Evolutionary conservation across 257 asterid genomes (phyloP), one percentile per base, ranked within the genome.

Genomic region (Penstemon eatonii): DNA sequence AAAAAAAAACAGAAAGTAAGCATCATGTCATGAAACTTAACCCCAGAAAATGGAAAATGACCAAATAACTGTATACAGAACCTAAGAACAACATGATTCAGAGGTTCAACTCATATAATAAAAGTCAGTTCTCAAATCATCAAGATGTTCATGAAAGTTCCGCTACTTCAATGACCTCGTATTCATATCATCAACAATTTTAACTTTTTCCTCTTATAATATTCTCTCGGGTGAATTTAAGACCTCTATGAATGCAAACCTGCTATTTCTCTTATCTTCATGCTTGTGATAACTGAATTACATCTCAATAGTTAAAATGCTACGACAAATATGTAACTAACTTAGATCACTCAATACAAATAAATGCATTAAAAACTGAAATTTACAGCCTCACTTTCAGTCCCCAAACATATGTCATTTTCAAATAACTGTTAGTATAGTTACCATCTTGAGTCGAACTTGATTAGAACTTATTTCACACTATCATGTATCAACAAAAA

Each of bases 221-320:
- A 25, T 25, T 25, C 2, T 25, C 33, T 25, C 33, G 41, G 41
- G 50, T 5, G 15, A 12, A 9, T 60, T 40, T 60, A 69, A 15
- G 67, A 54, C 68, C 61, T 8, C 15, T 7, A 42, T 11, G 74
- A 63, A 44, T 36, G 55, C 63, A 68, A 36, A 11, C 57, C 54
- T n/a, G 13, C 43, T 45, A 19, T 66, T 67, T 36, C 37, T 43
- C 52, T 15, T 43, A 15, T 4, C 7, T 15, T 43, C 51, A 13
- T n/a, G 41, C 4, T 5, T 60, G 33, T 6, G 54, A 8, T 5
- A 44, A 43, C 45, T 1, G 46, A 46, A 12, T 56, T 66, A 40
- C 71, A 7, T 64, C 42, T 55, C 59, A 55, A 71, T 11, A 10
- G 18, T 71, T 8, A 37, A 51, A 43, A 70, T 11, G 18, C 70